phyloP scores from a whole-genome alignment of 1,139 yeast species.

The Meyerozyma sp. region DNA sequence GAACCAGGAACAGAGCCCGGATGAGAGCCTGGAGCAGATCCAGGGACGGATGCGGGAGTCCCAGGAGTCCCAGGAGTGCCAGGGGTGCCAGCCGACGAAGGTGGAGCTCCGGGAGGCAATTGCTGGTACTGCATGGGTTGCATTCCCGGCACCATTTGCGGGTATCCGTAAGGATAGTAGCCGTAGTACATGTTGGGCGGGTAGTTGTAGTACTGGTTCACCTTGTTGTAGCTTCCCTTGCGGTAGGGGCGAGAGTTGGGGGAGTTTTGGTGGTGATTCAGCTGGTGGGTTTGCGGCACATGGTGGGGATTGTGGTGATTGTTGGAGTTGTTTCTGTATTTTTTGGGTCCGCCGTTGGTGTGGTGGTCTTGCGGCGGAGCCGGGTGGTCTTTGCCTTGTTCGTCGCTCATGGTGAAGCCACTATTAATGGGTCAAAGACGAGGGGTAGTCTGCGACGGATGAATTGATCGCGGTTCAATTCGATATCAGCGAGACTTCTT shows the following conservation, averaged over 20 bases:
- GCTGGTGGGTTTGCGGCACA: not conserved
- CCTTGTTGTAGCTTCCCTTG: conserved; percentile 1
- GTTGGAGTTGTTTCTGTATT: conserved; percentile 3
- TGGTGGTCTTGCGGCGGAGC: not conserved
- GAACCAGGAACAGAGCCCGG: not conserved
- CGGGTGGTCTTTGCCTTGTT: not conserved
- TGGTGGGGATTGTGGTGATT: conserved; percentile 1
- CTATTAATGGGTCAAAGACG: not conserved
- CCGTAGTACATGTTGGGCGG: conserved; percentile 10
- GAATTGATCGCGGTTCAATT: not conserved
- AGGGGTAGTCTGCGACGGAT: not conserved
- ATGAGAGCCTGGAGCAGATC: not conserved
- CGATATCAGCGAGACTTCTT: not conserved
- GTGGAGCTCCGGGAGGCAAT: conserved; percentile 2
- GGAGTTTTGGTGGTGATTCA: conserved; percentile 3
- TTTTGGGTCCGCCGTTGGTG: conserved; percentile 1
- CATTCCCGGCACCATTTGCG: conserved; percentile 10
- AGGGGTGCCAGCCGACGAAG: not conserved
- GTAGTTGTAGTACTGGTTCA: conserved; percentile 6
- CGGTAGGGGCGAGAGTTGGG: not conserved
- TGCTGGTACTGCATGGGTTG: conserved; percentile 2
- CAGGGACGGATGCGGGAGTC: not conserved
- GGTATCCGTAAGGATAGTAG: conserved; percentile 9
- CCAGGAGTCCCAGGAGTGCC: conserved; percentile 1
- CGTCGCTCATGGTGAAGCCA: not conserved